Conservation (phyloP, 2,329 filamentous ascomycete genomes). For the Lecanosticta acicola region DNA sequence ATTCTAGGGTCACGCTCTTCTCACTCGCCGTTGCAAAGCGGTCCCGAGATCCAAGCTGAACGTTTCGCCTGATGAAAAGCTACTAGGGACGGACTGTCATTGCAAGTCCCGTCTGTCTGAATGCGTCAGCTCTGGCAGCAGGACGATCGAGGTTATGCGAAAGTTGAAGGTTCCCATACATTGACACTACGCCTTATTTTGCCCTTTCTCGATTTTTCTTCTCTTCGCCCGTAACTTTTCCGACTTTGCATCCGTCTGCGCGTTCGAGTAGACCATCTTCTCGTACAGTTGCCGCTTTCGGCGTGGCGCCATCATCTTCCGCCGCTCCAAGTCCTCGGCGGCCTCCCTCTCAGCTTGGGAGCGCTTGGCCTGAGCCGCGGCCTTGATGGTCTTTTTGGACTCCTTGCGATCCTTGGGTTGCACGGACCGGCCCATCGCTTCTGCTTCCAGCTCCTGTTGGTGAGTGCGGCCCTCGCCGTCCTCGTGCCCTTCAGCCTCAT, state of each 20-base stretch:
- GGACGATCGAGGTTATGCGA: too few species aligned
- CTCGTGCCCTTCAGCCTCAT: slow-evolving; percentile 51
- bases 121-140: not conserved
- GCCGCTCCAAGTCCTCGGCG: slow-evolving; percentile 81
- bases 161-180: too few species aligned
- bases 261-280: slow-evolving; percentile 95
- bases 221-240: slow-evolving; percentile 83
- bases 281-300: slow-evolving; percentile 97
- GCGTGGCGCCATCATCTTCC: slow-evolving; percentile 97
- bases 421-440: slow-evolving; percentile 64
- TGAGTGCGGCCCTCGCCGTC: slow-evolving; percentile 61
- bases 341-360: slow-evolving; percentile 60
- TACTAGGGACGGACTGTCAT: not conserved
- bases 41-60: too few species aligned
- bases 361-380: slow-evolving; percentile 63
- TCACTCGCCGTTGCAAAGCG: too few species aligned
- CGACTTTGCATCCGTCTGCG: slow-evolving; percentile 84
- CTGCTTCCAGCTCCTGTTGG: slow-evolving; percentile 87
- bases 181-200: not conserved
- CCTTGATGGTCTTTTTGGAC: slow-evolving; percentile 57
- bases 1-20: too few species aligned
- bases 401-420: slow-evolving; percentile 47
- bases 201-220: slow-evolving; percentile 67
- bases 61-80: not conserved
- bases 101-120: too few species aligned